Conservation (phyloP, 2,329 filamentous ascomycete genomes). For the Aureobasidium sp. region DNA sequence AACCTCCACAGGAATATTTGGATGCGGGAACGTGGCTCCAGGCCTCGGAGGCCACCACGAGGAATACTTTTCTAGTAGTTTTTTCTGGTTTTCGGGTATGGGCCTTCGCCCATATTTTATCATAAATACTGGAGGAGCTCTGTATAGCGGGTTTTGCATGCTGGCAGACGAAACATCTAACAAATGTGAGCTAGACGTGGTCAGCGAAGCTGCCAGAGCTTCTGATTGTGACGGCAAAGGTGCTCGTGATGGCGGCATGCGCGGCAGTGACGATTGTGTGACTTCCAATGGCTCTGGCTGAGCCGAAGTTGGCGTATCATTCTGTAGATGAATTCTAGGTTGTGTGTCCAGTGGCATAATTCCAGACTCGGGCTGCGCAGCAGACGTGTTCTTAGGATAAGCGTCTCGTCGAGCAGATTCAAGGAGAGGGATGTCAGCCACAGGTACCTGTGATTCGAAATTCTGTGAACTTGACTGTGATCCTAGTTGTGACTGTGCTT, state of each 20-base stretch:
- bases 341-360: background rate
- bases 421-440: background rate
- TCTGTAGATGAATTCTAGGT: background rate
- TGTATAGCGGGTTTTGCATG: background rate
- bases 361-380: background rate
- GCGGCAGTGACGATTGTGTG: constrained; percentile 5
- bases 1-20: constrained; percentile 34
- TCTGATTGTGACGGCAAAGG: background rate
- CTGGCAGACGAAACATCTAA: background rate
- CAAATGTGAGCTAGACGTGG: constrained; percentile 17
- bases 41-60: constrained; percentile 34
- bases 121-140: constrained; percentile 5
- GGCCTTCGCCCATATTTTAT: constrained; percentile 22
- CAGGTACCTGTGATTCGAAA: background rate
- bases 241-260: background rate
- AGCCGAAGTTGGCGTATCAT: background rate
- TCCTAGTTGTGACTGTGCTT: background rate
- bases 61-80: constrained; percentile 40
- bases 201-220: background rate
- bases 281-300: constrained; percentile 2
- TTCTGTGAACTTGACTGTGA: background rate
- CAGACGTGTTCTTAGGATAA: too few relatives aligned
- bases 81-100: constrained; percentile 41
- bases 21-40: constrained; percentile 29
- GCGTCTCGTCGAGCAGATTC: background rate